phyloP scores from a whole-genome alignment of 2,329 filamentous ascomycete species.

The Venturia aucupariae region DNA sequence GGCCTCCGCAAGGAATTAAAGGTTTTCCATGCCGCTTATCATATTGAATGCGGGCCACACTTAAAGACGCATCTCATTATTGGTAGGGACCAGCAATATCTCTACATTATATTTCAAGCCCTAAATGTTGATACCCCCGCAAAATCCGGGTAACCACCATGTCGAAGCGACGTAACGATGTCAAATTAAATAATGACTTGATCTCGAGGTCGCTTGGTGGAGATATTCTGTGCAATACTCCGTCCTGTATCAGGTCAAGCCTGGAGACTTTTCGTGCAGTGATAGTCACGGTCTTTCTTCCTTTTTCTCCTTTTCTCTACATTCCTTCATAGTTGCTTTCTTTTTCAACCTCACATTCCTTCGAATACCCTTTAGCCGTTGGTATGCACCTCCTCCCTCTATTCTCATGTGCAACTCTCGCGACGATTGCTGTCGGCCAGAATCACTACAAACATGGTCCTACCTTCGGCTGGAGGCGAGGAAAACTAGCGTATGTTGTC shows the following conservation, averaged over 20 bases:
- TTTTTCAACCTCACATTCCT: neutral
- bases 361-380: neutral
- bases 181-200: neutral
- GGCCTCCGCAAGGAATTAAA: too few relatives aligned
- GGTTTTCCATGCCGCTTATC: too few relatives aligned
- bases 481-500: neutral
- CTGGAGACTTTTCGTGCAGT: too few relatives aligned
- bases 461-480: constrained; percentile 2
- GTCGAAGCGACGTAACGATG: neutral
- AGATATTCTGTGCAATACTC: neutral
- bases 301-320: too few relatives aligned
- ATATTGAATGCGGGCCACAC: too few relatives aligned
- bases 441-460: constrained; percentile 5
- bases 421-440: neutral
- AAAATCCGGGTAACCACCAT: neutral
- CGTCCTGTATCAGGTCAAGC: neutral
- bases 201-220: neutral
- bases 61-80: too few relatives aligned
- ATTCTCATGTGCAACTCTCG: neutral
- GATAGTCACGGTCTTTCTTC: too few relatives aligned
- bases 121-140: neutral
- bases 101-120: neutral
- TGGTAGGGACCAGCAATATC: too few relatives aligned
- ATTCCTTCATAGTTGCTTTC: too few relatives aligned
- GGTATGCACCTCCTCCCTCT: neutral